Percentiles rank a stretch among this genome's conserved stretches.
Evolutionary conservation across 305 asterid genomes (phyloP).

Genomic region (Solanum hybrid): DNA sequence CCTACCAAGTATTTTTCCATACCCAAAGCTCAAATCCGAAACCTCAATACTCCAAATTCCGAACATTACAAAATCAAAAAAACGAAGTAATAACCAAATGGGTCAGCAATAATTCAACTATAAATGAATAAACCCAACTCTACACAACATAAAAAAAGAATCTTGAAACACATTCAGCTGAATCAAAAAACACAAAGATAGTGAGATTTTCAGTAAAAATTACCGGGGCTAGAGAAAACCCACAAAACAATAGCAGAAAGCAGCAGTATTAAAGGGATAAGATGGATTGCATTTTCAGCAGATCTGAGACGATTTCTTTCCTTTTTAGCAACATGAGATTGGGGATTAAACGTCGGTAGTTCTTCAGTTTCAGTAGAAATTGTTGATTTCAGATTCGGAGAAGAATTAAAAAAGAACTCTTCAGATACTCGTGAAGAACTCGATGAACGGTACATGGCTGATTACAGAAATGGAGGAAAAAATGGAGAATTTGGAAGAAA

Average conservation of each 20-base stretch:
- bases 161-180: not conserved
- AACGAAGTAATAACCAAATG: not conserved
- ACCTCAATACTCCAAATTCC: not conserved
- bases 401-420: slow-evolving; percentile 32
- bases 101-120: not conserved
- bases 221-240: slow-evolving; percentile 13
- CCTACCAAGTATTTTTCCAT: not conserved
- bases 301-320: slow-evolving; percentile 10
- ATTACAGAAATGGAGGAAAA: not conserved
- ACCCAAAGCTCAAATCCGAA: not conserved
- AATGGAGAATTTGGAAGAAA: not conserved
- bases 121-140: not conserved
- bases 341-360: slow-evolving; percentile 4
- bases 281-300: slow-evolving; percentile 6
- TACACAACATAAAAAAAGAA: not conserved
- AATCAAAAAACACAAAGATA: not conserved
- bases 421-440: slow-evolving; percentile 56
- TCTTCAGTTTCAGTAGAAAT: not conserved
- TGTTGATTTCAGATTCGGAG: not conserved
- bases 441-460: slow-evolving; percentile 47
- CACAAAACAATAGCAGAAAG: slow-evolving; percentile 6
- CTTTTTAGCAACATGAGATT: slow-evolving; percentile 7
- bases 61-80: not conserved
- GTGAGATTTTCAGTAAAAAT: not conserved
- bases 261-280: not conserved